These are phyloP conservation scores for Cymbidium sinense DNA, from an alignment of 106 monocot genomes.

Conservation along the genomic window DNA sequence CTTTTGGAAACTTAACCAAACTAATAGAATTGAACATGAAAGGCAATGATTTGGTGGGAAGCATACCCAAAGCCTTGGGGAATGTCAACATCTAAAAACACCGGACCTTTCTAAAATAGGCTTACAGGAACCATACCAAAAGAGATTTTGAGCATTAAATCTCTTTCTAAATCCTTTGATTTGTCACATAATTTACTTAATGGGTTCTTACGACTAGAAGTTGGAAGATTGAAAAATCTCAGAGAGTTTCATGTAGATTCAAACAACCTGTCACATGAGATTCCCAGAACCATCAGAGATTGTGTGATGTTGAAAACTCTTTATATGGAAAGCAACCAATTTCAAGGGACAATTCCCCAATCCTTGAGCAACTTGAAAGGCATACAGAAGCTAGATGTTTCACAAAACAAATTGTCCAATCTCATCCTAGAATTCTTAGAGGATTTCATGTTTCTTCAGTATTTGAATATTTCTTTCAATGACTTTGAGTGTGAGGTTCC, in stretches of 20 bases:
- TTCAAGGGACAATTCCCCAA: constrained; percentile 14
- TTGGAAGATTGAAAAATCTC: constrained; percentile 8
- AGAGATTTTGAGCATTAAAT: neutral
- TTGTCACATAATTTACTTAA: constrained; percentile 14
- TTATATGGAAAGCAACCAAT: constrained; percentile 9
- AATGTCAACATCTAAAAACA: neutral
- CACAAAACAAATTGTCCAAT: constrained; percentile 14
- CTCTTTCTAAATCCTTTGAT: neutral
- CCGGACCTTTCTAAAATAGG: neutral
- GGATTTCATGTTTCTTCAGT: neutral
- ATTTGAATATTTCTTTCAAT: constrained; percentile 27
- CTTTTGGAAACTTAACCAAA: neutral
- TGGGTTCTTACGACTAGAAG: constrained; percentile 8
- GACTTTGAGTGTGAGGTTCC: constrained; percentile 22
- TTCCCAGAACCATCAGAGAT: constrained; percentile 5
- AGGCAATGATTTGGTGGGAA: neutral
- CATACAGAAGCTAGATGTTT: constrained; percentile 9
- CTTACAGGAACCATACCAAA: neutral
- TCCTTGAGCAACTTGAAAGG: neutral
- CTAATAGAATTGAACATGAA: neutral
- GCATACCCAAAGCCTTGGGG: neutral
- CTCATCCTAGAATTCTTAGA: constrained; percentile 3
- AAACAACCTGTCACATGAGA: constrained; percentile 13
- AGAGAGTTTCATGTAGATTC: neutral
- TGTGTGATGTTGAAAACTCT: constrained; percentile 8